phyloP scores from a whole-genome alignment of 2,329 filamentous ascomycete species.

The Xylaria sp. region DNA sequence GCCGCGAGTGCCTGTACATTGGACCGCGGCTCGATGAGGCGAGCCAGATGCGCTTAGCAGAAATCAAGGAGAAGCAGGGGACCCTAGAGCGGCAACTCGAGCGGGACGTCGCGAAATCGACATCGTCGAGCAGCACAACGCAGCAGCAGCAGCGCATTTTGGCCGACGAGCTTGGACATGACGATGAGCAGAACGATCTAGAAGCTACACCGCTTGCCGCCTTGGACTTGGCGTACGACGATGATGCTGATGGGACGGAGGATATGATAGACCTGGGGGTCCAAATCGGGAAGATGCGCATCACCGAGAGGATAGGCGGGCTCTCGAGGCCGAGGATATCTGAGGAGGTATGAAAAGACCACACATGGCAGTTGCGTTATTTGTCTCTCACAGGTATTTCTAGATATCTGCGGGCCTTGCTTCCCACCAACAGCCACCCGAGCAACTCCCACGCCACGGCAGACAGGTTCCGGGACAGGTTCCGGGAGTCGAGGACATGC shows the following conservation, averaged over 20 bases:
- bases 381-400: constrained; percentile 8
- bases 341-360: constrained; percentile 65
- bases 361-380: constrained; percentile 1
- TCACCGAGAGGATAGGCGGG: constrained; percentile 75
- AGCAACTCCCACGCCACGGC: constrained; percentile 24
- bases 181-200: constrained; percentile 62
- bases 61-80: constrained; percentile 80
- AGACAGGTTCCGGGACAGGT: constrained; percentile 27
- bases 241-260: constrained; percentile 57
- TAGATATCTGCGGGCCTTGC: constrained; percentile 43
- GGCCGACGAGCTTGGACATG: constrained; percentile 57
- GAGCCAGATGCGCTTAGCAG: constrained; percentile 69
- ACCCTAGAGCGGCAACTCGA: constrained; percentile 71
- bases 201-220: constrained; percentile 65
- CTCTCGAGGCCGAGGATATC: constrained; percentile 70
- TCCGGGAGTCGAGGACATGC: constrained; percentile 28
- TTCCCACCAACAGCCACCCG: constrained; percentile 23
- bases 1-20: constrained; percentile 63
- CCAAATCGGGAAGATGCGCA: constrained; percentile 69
- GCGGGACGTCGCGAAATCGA: constrained; percentile 62
- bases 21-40: constrained; percentile 69
- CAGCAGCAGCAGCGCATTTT: constrained; percentile 45
- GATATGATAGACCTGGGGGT: constrained; percentile 74
- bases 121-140: constrained; percentile 32
- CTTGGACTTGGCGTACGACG: constrained; percentile 70